Evolutionary conservation across 2,329 filamentous ascomycete genomes (phyloP).

Genomic region (Phyllosticta capitalensis): DNA sequence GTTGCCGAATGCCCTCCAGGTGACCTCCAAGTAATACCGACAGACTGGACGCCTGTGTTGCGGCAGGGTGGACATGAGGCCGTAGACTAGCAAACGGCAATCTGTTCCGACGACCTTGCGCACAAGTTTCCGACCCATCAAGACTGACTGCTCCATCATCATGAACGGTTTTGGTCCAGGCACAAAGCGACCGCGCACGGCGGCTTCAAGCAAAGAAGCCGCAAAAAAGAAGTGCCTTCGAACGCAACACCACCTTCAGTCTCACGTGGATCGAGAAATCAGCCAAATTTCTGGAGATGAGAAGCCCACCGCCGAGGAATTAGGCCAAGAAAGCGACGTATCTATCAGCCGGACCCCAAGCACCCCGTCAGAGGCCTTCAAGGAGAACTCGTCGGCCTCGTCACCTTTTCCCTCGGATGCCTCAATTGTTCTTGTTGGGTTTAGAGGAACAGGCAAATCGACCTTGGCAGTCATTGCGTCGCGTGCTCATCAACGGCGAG

Average conservation of each 20-base stretch:
- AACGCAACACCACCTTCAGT: not conserved
- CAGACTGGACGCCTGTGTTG: not conserved
- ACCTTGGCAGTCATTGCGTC: constrained; percentile 68
- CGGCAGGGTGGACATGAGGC: not conserved
- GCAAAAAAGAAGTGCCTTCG: not conserved
- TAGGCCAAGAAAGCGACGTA: not conserved
- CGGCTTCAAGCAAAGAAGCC: not conserved
- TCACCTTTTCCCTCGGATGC: constrained; percentile 49
- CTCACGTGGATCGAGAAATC: not conserved
- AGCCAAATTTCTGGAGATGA: not conserved
- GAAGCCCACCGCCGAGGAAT: not conserved
- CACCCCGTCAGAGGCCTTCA: not conserved
- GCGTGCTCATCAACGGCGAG: constrained; percentile 56
- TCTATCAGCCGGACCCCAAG: not conserved
- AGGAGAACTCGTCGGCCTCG: constrained; percentile 1
- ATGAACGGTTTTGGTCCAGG: not conserved
- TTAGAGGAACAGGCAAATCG: constrained; percentile 66
- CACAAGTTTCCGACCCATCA: not conserved
- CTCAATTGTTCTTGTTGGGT: constrained; percentile 63
- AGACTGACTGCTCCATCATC: not conserved
- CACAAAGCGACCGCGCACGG: not conserved
- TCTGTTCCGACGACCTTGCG: not conserved
- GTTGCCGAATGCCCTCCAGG: not conserved
- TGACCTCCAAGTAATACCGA: not conserved
- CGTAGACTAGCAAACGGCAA: not conserved